A percentile compares a stretch with the other conserved stretches of the same genome.
These are phyloP conservation scores for Schwanniomyces pseudopolymorphus DNA, from an alignment of 805 yeast genomes.

Conservation along the genomic window DNA sequence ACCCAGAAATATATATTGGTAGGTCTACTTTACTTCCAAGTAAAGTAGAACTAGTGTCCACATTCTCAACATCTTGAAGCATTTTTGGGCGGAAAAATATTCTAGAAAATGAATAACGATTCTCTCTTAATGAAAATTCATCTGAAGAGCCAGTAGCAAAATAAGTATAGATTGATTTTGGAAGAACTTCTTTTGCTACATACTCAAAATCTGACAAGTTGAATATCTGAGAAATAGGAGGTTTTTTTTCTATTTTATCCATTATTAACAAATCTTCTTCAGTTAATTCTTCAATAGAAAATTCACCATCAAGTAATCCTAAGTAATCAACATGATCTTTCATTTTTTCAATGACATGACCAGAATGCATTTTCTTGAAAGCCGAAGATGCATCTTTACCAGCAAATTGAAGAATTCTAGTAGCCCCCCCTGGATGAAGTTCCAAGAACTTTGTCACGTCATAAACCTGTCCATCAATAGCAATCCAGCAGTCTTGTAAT, in stretches of 20 bases:
- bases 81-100: conserved; percentile 46
- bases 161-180: conserved; percentile 32
- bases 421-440: conserved; percentile 54
- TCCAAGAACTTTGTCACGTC: conserved; percentile 38
- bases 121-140: conserved; percentile 40
- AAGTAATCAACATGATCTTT: conserved; percentile 7
- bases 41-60: conserved; percentile 20
- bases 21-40: conserved; percentile 24
- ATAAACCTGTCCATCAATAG: conserved; percentile 31
- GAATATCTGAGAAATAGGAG: conserved; percentile 25
- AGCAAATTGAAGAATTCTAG: conserved; percentile 43
- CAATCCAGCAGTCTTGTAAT: conserved; percentile 27
- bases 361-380: conserved; percentile 40
- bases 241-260: conserved; percentile 15
- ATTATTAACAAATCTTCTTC: conserved; percentile 11
- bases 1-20: conserved; percentile 47
- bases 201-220: conserved; percentile 34
- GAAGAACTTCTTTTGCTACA: conserved; percentile 27
- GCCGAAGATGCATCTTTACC: conserved; percentile 60
- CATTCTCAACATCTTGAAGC: conserved; percentile 25
- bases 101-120: conserved; percentile 38
- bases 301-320: conserved; percentile 9
- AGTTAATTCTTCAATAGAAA: conserved; percentile 17
- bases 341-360: conserved; percentile 17
- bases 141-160: conserved; percentile 49